Evolutionary conservation across 2,329 filamentous ascomycete genomes (phyloP).

Genomic region (Triangularia setosa): DNA sequence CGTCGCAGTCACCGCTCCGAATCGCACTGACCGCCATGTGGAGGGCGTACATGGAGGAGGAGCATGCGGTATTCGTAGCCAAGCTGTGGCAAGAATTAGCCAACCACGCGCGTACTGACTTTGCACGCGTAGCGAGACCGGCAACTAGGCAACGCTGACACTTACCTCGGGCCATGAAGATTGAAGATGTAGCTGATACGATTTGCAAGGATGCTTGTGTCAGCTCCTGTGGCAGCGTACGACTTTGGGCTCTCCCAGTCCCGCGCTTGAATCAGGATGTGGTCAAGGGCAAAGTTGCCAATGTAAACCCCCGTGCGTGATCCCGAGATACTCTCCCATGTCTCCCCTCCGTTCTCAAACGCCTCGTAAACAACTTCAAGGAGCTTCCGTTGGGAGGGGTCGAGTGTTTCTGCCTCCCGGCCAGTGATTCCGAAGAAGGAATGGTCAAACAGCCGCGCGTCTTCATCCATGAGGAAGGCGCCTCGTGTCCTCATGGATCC

Average conservation of each 20-base stretch:
- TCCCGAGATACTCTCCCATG: constrained; percentile 26
- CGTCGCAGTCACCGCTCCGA: constrained; percentile 30
- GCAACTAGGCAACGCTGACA: too few species aligned
- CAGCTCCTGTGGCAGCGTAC: constrained; percentile 23
- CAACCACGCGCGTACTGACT: too few species aligned
- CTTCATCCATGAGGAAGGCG: constrained; percentile 24
- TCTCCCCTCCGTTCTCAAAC: constrained; percentile 24
- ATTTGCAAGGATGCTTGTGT: constrained; percentile 33
- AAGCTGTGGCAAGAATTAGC: neutral
- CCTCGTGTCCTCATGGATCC: constrained; percentile 21
- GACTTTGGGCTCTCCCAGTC: neutral
- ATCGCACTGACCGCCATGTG: constrained; percentile 27
- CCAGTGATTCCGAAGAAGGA: neutral
- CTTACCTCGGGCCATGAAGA: constrained; percentile 21
- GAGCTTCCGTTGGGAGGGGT: neutral
- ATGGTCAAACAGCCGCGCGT: neutral
- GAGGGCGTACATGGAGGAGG: constrained; percentile 33
- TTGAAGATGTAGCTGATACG: constrained; percentile 38
- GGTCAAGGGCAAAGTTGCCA: constrained; percentile 30
- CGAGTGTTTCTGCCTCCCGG: neutral
- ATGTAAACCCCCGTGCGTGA: constrained; percentile 38
- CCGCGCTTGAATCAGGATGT: constrained; percentile 4
- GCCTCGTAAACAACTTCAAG: constrained; percentile 2
- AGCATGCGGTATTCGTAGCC: constrained; percentile 33
- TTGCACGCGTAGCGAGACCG: too few species aligned